Base-by-base conservation (phyloP, 768 basidiomycete species). In the Tricholoma bakamatsutake region DNA sequence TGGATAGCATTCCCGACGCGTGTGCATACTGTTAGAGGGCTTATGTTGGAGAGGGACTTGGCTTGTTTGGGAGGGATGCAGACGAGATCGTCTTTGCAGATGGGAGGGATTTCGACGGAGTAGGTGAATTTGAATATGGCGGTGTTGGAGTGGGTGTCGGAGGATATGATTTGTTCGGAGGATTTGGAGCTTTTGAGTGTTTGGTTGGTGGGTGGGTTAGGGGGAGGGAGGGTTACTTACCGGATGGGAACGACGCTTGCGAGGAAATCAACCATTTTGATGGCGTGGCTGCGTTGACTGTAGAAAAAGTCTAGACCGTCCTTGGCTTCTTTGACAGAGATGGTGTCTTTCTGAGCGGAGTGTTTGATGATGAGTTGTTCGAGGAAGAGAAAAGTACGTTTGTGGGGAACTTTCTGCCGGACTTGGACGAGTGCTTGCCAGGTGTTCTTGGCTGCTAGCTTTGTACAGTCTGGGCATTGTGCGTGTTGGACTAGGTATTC, bases 281-380 rank as follows among this genome's bases (percentile, higher is more conserved):
- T 79, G 0, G 94, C 96, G 65, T 94, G 93, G 67, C 85, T 92
- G 56, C 93, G 80, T 50, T 86, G 84, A 48, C 89, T 84, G 72
- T 96, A 99, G 73, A 98, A 98, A 71, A 99, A 99, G 70, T 99
- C 96, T 15, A 99, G 76, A 3, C 97, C 97, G 66, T 98, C 97
- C 59, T 83, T 81, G 56, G 88, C 92, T 70, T 99, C 97, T 68
- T 90, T 91, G 52, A 99, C 84, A 0, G 84, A 87, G 21, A 97
- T 88, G 4, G 96, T 98, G 57, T 98, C 94, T 70, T 94, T 95
- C 76, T 98, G 96, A 4, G 94, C 94, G 61, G 87, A 87, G 66
- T 98, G 93, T 70, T 95, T 98, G 65, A 98, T 74, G 67, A 99
- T 98, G 59, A 98, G 80, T 65, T 98, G 97, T 71, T 98, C 97